These are phyloP conservation scores for Nephelium lappaceum DNA, from an alignment of 345 rosid species.

Conservation along the genomic window DNA sequence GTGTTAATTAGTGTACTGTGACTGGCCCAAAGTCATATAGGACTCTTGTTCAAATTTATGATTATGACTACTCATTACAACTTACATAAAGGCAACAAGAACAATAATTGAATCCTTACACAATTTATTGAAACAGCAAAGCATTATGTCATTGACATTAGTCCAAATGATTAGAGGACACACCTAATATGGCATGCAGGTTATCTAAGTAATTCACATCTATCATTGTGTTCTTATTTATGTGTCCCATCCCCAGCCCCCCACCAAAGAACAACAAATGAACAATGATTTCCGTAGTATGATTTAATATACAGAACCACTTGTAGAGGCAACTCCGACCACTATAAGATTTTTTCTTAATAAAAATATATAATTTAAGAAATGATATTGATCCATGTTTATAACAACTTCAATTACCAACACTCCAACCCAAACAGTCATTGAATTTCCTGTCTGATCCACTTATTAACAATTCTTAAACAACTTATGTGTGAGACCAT, in stretches of 20 bases:
- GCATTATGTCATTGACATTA: not conserved
- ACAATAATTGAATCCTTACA: not conserved
- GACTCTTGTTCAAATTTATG: not conserved
- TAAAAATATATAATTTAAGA: not conserved
- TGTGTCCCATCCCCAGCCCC: not conserved
- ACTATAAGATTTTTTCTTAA: not conserved
- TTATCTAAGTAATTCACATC: not conserved
- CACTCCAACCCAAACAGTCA: not conserved
- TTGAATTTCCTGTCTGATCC: not conserved
- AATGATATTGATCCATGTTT: not conserved
- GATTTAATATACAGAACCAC: not conserved
- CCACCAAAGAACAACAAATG: not conserved
- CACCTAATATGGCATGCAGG: not conserved
- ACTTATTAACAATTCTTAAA: slow-evolving; percentile 11
- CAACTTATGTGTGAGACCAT: not conserved
- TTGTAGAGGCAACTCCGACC: too few species aligned
- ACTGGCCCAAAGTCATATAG: not conserved
- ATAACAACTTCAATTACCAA: slow-evolving; percentile 5
- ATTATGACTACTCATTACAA: not conserved
- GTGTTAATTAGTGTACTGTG: not conserved
- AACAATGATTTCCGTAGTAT: not conserved
- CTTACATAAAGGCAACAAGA: not conserved
- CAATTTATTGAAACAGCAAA: not conserved
- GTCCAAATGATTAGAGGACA: not conserved
- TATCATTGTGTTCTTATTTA: not conserved